Evolutionary conservation across 2,329 filamentous ascomycete genomes (phyloP), one percentile per base, ranked within the genome.

Genomic region (Xylariaceae sp.): DNA sequence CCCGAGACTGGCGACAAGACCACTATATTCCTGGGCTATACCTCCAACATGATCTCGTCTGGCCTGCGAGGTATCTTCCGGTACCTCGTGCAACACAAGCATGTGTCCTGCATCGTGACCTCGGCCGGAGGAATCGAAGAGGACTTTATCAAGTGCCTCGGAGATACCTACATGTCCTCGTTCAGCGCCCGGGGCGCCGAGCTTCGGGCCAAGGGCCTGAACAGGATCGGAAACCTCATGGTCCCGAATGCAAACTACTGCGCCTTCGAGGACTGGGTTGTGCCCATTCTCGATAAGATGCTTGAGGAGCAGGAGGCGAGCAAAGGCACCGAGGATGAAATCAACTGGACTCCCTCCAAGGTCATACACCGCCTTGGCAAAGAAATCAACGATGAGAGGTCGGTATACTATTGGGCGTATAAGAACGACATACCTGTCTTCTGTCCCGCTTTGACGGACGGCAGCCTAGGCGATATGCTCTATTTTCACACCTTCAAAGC

Each of bases 231-330:
- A 36, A 97, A 98, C 57, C 74, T 98, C 2, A 74, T 97, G 15
- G 92, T 98, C 2, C 92, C 92, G 5, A 98, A 98, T 62, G 86
- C 81, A 62, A 98, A 98, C 67, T 94, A 98, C 69, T 97, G 92
- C 62, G 81, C 83, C 5, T 98, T 98, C 54, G 92, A 98, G 61
- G 92, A 98, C 67, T 98, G 92, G 92, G 73, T 98, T 5, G 76
- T 97, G 34, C 92, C 92, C 2, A 94, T 98, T 51, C 71, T 98
- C n/a, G 87, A 97, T 66, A 79, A 69, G 50, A 92, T 98, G 88
- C 74, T 97, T 2, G 83, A 83, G 51, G 92, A 98, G 65, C 92
- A 98, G 62, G 89, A 97, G 61, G 82, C 79, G 1, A 83, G 78
- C 54, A 85, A 80, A 59, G 72, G 72, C 15, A 78, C 74, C 7